These are phyloP conservation scores for Trichoderma simmonsii DNA, from an alignment of 2,329 filamentous ascomycete species.

Conservation along the genomic window DNA sequence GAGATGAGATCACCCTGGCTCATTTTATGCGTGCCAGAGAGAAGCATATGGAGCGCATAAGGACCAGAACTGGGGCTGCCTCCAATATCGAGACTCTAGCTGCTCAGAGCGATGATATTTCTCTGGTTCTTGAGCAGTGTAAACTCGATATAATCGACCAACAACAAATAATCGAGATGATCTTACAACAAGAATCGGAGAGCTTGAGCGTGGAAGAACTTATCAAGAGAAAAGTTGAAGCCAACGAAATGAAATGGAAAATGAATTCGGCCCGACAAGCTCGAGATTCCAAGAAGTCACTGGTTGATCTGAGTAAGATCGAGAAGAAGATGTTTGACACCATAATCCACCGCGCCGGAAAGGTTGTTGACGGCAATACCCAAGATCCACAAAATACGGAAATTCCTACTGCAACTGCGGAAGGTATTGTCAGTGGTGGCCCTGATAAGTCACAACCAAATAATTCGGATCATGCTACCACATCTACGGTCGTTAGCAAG, in stretches of 20 bases:
- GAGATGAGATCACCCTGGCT: background rate
- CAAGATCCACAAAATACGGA: background rate
- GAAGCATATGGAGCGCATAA: background rate
- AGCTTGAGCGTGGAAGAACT: background rate
- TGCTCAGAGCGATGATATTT: background rate
- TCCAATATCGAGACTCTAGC: background rate
- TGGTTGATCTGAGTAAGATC: background rate
- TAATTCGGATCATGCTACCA: background rate
- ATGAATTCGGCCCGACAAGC: background rate
- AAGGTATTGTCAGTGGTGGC: background rate
- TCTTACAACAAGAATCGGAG: background rate
- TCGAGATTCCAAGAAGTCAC: background rate
- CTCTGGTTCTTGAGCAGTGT: background rate
- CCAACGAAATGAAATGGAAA: background rate
- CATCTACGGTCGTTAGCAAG: background rate
- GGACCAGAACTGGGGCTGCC: background rate
- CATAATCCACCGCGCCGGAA: background rate
- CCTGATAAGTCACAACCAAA: background rate
- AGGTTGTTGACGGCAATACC: background rate
- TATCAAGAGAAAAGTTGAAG: background rate
- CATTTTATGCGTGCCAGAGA: slow-evolving; percentile 1
- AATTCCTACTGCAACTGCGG: background rate
- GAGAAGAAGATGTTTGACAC: background rate
- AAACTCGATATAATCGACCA: background rate
- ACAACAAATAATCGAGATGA: background rate